Evolutionary conservation across 495 filamentous ascomycete species (phyloP), one percentile per base, ranked within the genome.

Genomic region (Xylaria intraflava): DNA sequence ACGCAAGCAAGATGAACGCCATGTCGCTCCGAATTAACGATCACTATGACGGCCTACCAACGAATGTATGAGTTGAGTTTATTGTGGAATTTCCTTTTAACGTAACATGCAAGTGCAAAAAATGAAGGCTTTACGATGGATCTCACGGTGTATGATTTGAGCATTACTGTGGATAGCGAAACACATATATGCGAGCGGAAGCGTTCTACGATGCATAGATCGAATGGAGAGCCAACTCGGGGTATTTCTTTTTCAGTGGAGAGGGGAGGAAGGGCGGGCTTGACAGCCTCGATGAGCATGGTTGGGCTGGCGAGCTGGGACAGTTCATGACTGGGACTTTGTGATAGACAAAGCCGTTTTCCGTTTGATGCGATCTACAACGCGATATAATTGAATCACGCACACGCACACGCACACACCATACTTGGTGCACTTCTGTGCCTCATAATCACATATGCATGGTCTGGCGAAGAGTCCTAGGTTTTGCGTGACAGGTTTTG

Each of bases 21-120:
- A 64, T 60, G 61, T 60, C 63, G 58, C 57, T 64, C 61, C 59
- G 62, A 66, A 20, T 56, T 66, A 64, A 66, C 53, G 64, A 66
- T 54, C 61, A 58, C 61, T 53, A 51, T 60, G 46, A 66, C 57
- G 56, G 58, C 58, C 47, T 46, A 58, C 62, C 64, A 56, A 66
- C 49, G 64, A 66, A 20, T 64, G 64, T 66, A 66, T 64, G 64
- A 66, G 58, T 51, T 60, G 58, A 35, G 57, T 56, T 66, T 65
- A 47, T 56, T 33, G 45, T 55, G 36, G 51, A 57, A 53, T 60
- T 55, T 41, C 52, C 61, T 51, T 49, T 60, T 64, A 55, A 38
- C 30, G 38, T 49, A 55, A 64, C 55, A 56, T 61, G 54, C 61
- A 62, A 64, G 64, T 59, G 58, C 58, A 44, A 66, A 66, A 62